Evolutionary conservation across 106 monocot species (phyloP).

Genomic region (Apostasia ramifera): DNA sequence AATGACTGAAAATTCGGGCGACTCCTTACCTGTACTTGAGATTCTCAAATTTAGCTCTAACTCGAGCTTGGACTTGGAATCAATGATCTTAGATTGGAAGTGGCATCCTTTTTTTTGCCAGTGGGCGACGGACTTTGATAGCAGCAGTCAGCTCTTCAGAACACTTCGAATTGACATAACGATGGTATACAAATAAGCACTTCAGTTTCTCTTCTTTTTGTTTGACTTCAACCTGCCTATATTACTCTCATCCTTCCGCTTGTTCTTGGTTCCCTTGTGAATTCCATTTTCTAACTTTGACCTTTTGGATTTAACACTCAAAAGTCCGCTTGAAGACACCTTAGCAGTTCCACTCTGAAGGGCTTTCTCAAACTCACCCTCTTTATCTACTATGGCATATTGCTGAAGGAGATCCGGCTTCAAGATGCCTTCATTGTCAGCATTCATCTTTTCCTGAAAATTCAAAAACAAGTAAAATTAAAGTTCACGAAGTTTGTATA

Average conservation of each 20-base stretch:
- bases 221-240: slow-evolving; percentile 21
- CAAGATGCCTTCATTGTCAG: slow-evolving; percentile 21
- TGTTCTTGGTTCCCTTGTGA: slow-evolving; percentile 13
- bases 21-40: no score
- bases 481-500: background rate
- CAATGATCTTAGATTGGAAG: no score
- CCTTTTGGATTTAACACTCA: slow-evolving; percentile 67
- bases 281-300: slow-evolving; percentile 18
- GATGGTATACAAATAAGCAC: no score
- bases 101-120: no score
- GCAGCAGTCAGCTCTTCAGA: no score
- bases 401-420: slow-evolving; percentile 44
- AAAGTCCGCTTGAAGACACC: slow-evolving; percentile 50
- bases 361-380: slow-evolving; percentile 51
- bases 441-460: slow-evolving; percentile 57
- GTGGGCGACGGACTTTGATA: no score
- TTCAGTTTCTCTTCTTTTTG: slow-evolving; percentile 38
- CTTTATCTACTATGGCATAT: slow-evolving; percentile 50
- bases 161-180: no score
- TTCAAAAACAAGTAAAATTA: background rate
- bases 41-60: no score
- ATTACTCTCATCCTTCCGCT: slow-evolving; percentile 40
- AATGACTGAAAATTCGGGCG: no score
- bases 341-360: slow-evolving; percentile 41
- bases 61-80: no score